Base-by-base conservation (phyloP, 2,329 filamentous ascomycete genomes). In the Lanzia echinophila region DNA sequence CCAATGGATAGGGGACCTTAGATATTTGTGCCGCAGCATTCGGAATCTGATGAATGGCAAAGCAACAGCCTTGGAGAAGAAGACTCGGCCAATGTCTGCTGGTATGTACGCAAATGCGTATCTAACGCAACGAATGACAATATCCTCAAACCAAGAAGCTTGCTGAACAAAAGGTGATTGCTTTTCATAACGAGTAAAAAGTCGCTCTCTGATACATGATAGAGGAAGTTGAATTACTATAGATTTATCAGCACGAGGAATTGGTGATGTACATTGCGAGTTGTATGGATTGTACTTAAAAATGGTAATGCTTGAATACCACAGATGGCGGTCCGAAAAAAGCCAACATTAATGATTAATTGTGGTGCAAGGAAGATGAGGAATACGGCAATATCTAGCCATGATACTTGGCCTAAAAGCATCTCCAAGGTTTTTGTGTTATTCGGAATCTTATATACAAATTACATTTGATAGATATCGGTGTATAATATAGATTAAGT, bases 91-190 rank as follows among this genome's bases (percentile, higher is more conserved):
- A 24, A 92, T 79, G 33, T 72, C 75, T 8, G 86, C 77, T 2
- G 86, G 84, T 59, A 92, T 81, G 57, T 81, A 79, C 24, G 83
- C 79, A 66, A 92, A 92, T 13, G 86, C 86, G 74, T 87, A 90
- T 50, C 87, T 79, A 34, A 94, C 86, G 64, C 85, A 90, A 56
- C 87, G 79, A 55, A 92, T 78, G 47, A 90, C 86, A 42, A 90
- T 68, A 65, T 91, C 87, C 67, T 92, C 87, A 65, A 91, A 92
- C 1, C 81, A 71, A 3, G 84, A 83, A n/a, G 87, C 82, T 51
- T 77, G 76, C 60, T 78, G 82, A n/a, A 85, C 79, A 61, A 90
- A 90, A 1, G 80, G 77, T 6, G 81, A 74, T 58, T 75, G 76
- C 6, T 75, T 59, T 24, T 73, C 62, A 52, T 64, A 66, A 5